Conservation (phyloP, 1,284 basidiomycete genomes). For the Sporisorium scitamineum region DNA sequence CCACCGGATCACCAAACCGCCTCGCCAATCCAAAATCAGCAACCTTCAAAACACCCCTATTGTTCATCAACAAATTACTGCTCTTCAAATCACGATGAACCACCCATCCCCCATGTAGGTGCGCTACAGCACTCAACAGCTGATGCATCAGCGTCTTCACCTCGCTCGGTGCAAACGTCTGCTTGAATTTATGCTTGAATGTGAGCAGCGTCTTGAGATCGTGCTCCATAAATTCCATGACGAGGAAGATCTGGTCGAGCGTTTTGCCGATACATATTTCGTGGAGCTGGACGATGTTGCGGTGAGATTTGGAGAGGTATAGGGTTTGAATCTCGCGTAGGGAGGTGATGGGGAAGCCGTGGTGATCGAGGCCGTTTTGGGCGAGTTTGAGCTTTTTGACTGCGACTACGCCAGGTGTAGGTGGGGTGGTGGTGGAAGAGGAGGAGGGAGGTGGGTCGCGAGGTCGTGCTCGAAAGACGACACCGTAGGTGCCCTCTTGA, state of each 20-base stretch:
- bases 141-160: constrained; percentile 97
- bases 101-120: constrained; percentile 97
- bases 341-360: constrained; percentile 97
- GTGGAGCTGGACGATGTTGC: constrained; percentile 92
- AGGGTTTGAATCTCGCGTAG: constrained; percentile 93
- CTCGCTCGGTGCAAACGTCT: constrained; percentile 96
- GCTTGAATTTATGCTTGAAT: constrained; percentile 75
- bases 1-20: constrained; percentile 90
- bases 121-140: constrained; percentile 88
- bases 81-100: constrained; percentile 97
- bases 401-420: constrained; percentile 76
- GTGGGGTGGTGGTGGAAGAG: neutral
- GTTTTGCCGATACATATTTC: constrained; percentile 99
- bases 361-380: constrained; percentile 77
- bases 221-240: constrained; percentile 99
- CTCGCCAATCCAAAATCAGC: constrained; percentile 98
- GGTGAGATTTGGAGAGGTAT: constrained; percentile 78
- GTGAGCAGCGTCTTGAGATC: constrained; percentile 95
- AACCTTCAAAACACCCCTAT: constrained; percentile 96
- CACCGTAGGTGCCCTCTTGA: constrained; percentile 97
- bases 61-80: constrained; percentile 97
- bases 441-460: constrained; percentile 8
- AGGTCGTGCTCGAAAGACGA: constrained; percentile 88
- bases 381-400: constrained; percentile 98
- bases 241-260: constrained; percentile 97